Conservation (phyloP, 2,329 filamentous ascomycete genomes). For the Coniochaeta sp. region DNA sequence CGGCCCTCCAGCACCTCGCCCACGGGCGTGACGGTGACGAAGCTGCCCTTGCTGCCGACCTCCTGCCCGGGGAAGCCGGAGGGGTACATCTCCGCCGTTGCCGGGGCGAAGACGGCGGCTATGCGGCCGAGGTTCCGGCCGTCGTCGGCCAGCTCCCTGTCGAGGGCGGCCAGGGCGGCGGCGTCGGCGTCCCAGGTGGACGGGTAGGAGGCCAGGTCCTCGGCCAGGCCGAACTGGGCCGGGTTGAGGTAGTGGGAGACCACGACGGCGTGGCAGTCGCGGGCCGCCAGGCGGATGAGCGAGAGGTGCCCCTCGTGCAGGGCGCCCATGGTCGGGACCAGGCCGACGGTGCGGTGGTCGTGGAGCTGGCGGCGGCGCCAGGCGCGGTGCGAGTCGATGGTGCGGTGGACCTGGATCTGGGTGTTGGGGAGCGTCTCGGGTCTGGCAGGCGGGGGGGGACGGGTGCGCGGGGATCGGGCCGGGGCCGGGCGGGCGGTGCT, state of each 20-base stretch:
- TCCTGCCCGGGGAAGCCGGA: slow-evolving; percentile 66
- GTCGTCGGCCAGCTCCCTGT: slow-evolving; percentile 62
- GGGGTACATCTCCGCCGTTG: slow-evolving; percentile 80
- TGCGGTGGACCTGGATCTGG: slow-evolving; percentile 65
- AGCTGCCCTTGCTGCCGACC: slow-evolving; percentile 71
- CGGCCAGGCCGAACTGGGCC: slow-evolving; percentile 84
- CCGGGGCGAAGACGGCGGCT: slow-evolving; percentile 79
- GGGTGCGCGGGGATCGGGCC: slow-evolving; percentile 9
- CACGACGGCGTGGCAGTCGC: slow-evolving; percentile 78
- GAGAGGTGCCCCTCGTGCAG: slow-evolving; percentile 88
- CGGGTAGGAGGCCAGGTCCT: slow-evolving; percentile 85
- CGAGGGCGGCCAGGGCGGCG: slow-evolving; percentile 56
- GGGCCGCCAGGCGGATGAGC: slow-evolving; percentile 74
- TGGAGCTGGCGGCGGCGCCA: slow-evolving; percentile 60
- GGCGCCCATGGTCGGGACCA: slow-evolving; percentile 97
- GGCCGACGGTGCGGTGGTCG: slow-evolving; percentile 65
- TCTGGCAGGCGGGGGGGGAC: slow-evolving; percentile 10
- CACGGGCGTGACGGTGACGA: slow-evolving; percentile 84
- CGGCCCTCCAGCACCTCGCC: slow-evolving; percentile 75
- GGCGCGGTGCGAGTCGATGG: slow-evolving; percentile 61
- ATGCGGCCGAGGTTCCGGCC: slow-evolving; percentile 58
- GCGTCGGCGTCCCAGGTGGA: slow-evolving; percentile 80
- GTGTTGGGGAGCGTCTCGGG: slow-evolving; percentile 45
- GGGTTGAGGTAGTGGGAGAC: slow-evolving; percentile 95
- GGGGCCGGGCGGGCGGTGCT: background rate